Evolutionary conservation across 225 moss, liverwort and hornwort species (phyloP).

Genomic region (Marchantia polymorpha): DNA sequence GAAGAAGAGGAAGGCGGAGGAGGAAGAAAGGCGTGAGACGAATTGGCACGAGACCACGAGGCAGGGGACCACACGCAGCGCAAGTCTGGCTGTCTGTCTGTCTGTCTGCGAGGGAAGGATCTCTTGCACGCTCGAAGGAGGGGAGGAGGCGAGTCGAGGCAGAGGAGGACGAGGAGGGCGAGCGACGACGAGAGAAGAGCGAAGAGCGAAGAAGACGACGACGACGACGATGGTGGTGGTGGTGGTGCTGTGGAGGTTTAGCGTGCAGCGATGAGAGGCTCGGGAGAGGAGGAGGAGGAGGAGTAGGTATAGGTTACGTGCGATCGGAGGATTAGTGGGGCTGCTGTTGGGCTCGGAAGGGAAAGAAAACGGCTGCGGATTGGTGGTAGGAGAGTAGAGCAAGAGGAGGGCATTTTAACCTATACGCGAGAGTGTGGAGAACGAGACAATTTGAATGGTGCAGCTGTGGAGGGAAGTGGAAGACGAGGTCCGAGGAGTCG

Average conservation of each 20-base stretch:
- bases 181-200: neutral
- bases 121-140: neutral
- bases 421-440: slow-evolving; percentile 5
- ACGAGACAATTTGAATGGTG: slow-evolving; percentile 21
- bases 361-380: slow-evolving; percentile 5
- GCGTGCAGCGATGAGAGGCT: slow-evolving; percentile 2
- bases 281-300: neutral
- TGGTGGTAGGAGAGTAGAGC: neutral
- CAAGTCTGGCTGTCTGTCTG: too few relatives aligned
- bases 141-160: too few relatives aligned
- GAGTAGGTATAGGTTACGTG: slow-evolving; percentile 13
- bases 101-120: neutral
- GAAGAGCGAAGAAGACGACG: neutral
- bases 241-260: neutral
- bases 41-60: neutral
- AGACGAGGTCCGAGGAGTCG: slow-evolving; percentile 5
- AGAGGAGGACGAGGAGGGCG: too few relatives aligned
- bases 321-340: slow-evolving; percentile 11
- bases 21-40: neutral
- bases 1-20: slow-evolving; percentile 1
- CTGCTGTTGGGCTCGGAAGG: neutral
- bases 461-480: slow-evolving; percentile 17
- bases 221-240: too few relatives aligned
- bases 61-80: too few relatives aligned
- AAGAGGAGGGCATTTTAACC: slow-evolving; percentile 9